These are phyloP conservation scores for Gnetum montanum DNA, from an alignment of 75 land plant species.

Conservation along the genomic window DNA sequence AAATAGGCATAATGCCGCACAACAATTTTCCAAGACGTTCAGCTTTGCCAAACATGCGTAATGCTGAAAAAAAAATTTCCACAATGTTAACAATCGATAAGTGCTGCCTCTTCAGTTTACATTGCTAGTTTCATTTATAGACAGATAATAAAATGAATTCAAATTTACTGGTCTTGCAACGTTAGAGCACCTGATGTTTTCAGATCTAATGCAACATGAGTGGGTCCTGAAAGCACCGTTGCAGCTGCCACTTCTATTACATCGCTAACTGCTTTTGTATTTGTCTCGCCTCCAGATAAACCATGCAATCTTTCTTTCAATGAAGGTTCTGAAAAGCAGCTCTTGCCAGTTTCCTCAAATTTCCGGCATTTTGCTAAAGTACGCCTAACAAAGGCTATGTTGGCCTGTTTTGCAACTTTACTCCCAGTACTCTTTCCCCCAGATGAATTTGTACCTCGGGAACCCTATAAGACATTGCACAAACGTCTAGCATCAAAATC, in stretches of 20 bases:
- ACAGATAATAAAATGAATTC: no score
- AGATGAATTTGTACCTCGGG: slow-evolving; percentile 32
- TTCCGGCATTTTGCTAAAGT: slow-evolving; percentile 42
- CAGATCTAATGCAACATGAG: slow-evolving; percentile 1
- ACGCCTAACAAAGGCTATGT: slow-evolving; percentile 64
- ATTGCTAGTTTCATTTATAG: no score
- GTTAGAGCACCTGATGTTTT: slow-evolving; percentile 16
- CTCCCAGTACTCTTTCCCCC: slow-evolving; percentile 52
- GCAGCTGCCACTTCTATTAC: slow-evolving; percentile 3
- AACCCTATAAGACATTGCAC: slow-evolving; percentile 17
- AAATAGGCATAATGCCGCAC: no score
- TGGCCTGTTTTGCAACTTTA: slow-evolving; percentile 58
- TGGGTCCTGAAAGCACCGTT: slow-evolving; percentile 10
- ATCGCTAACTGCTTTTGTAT: slow-evolving; percentile 16
- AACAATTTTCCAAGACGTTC: no score
- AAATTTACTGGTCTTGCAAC: no score
- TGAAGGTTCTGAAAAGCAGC: slow-evolving; percentile 54
- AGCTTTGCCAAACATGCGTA: no score
- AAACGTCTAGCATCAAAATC: background rate
- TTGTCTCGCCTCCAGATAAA: slow-evolving; percentile 13
- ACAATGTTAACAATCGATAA: no score
- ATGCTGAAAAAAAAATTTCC: no score
- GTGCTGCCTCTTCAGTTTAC: no score
- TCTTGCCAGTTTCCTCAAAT: slow-evolving; percentile 59
- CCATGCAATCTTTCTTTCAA: slow-evolving; percentile 44